Evolutionary conservation across 345 rosid species (phyloP).

Genomic region (Lepidium aucheri): DNA sequence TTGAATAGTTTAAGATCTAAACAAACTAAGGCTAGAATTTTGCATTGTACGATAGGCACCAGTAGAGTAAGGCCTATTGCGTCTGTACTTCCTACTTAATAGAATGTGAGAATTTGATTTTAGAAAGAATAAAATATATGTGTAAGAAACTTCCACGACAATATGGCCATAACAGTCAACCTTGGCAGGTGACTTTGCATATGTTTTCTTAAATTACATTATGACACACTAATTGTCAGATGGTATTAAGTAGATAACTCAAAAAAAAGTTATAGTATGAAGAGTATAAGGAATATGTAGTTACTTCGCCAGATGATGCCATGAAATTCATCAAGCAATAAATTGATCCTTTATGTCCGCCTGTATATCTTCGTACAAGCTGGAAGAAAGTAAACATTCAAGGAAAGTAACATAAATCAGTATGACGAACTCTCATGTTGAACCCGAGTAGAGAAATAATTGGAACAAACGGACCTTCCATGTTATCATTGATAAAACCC

Average conservation of each 20-base stretch:
- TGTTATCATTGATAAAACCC: slow-evolving; percentile 98
- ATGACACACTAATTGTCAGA: background rate
- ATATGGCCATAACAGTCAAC: background rate
- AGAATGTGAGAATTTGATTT: background rate
- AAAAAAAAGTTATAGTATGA: background rate
- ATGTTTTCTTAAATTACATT: background rate
- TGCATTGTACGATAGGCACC: background rate
- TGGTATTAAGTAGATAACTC: background rate
- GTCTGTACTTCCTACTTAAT: background rate
- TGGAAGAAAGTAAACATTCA: slow-evolving; percentile 33
- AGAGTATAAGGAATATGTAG: slow-evolving; percentile 6
- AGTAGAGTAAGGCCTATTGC: background rate
- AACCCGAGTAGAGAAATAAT: background rate
- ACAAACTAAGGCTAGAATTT: background rate
- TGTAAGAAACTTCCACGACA: background rate
- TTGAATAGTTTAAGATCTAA: background rate
- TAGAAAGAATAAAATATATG: background rate
- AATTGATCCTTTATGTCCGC: slow-evolving; percentile 96
- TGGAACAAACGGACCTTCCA: slow-evolving; percentile 70
- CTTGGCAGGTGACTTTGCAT: background rate
- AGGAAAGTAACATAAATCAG: background rate
- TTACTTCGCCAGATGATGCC: slow-evolving; percentile 98
- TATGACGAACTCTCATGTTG: slow-evolving; percentile 3
- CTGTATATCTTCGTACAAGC: slow-evolving; percentile 95
- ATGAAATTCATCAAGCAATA: slow-evolving; percentile 95